phyloP scores from a whole-genome alignment of 2,329 filamentous ascomycete genomes.

The Alternaria sp. region DNA sequence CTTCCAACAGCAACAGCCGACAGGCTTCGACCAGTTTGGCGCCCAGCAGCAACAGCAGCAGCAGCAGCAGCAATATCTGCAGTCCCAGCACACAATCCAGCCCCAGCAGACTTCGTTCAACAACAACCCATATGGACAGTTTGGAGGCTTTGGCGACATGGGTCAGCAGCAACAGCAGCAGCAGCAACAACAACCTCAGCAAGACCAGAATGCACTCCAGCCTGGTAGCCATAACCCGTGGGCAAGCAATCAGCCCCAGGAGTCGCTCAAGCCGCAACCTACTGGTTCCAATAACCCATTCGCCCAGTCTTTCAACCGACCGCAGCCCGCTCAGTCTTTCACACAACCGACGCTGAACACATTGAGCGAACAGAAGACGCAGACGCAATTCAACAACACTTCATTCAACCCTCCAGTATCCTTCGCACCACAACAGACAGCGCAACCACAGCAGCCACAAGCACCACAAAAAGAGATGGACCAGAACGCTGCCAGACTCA shows the following conservation, averaged over 20 bases:
- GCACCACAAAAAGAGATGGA: constrained; percentile 58
- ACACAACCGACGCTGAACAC: constrained; percentile 75
- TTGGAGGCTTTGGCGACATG: constrained; percentile 45
- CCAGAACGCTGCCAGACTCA: constrained; percentile 76
- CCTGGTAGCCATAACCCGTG: constrained; percentile 95
- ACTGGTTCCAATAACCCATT: constrained; percentile 99
- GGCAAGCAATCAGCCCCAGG: constrained; percentile 68
- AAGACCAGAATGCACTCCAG: constrained; percentile 70
- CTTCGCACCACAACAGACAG: constrained; percentile 52
- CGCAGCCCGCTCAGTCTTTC: constrained; percentile 65
- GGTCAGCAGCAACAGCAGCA: constrained; percentile 46
- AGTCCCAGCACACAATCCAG: constrained; percentile 58
- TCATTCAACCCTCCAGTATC: constrained; percentile 59
- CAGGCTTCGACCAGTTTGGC: constrained; percentile 69
- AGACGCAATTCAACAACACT: constrained; percentile 67
- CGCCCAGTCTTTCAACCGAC: constrained; percentile 71
- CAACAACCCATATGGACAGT: constrained; percentile 53
- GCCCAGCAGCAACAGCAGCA: constrained; percentile 34
- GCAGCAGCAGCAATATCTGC: constrained; percentile 36
- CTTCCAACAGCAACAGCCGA: constrained; percentile 65
- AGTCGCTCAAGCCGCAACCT: constrained; percentile 78
- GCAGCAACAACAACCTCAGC: constrained; percentile 56
- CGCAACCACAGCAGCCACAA: constrained; percentile 50
- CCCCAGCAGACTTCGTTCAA: constrained; percentile 68
- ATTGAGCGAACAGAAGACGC: constrained; percentile 83